Evolutionary conservation across 2,329 filamentous ascomycete species (phyloP).

Genomic region (Hypoxylon sp.): DNA sequence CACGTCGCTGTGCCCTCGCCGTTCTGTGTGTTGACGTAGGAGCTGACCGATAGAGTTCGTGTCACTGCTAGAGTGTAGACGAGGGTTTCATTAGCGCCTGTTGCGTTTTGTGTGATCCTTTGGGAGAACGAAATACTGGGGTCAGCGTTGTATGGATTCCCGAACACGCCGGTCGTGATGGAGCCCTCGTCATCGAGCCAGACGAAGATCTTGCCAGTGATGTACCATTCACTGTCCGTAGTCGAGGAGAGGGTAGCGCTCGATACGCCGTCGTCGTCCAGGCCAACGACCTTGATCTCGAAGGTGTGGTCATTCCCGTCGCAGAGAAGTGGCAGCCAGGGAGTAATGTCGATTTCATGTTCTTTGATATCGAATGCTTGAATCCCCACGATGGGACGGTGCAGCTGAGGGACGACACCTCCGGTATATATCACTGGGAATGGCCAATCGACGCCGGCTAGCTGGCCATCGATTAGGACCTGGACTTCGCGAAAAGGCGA

Average conservation of each 20-base stretch:
- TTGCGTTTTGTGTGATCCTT: constrained; percentile 60
- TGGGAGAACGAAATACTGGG: constrained; percentile 69
- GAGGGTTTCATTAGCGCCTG: constrained; percentile 72
- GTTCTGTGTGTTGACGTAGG: constrained; percentile 65
- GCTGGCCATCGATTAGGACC: constrained; percentile 77
- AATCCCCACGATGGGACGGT: constrained; percentile 83
- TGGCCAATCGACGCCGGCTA: constrained; percentile 85
- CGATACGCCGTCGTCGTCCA: constrained; percentile 69
- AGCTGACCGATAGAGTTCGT: constrained; percentile 68
- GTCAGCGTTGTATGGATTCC: constrained; percentile 51
- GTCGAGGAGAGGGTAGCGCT: constrained; percentile 65
- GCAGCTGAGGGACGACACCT: constrained; percentile 81
- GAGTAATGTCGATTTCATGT: constrained; percentile 85
- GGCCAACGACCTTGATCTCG: constrained; percentile 75
- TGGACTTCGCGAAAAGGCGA: constrained; percentile 86
- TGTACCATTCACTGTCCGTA: constrained; percentile 78
- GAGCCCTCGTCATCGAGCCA: constrained; percentile 72
- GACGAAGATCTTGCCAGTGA: constrained; percentile 86
- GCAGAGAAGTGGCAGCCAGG: constrained; percentile 79
- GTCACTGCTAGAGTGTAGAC: constrained; percentile 70
- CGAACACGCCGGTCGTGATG: constrained; percentile 66
- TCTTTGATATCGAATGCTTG: constrained; percentile 85
- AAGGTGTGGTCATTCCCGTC: constrained; percentile 77
- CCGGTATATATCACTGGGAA: constrained; percentile 88
- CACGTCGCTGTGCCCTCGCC: constrained; percentile 63